These are phyloP conservation scores for Aspergillus phoenicis DNA, from an alignment of 2,329 filamentous ascomycete genomes.

Conservation along the genomic window DNA sequence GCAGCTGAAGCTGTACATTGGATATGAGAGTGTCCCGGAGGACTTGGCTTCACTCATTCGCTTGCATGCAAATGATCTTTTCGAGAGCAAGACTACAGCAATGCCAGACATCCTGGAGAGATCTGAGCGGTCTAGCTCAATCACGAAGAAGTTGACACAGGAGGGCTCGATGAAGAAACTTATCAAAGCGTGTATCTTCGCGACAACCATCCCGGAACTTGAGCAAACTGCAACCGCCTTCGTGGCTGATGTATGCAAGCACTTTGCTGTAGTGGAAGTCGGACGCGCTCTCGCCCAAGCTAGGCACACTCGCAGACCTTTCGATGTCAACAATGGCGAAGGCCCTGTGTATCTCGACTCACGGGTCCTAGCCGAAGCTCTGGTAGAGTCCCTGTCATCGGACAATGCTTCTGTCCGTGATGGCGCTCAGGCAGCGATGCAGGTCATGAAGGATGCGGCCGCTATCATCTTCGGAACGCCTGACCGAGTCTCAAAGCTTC, in stretches of 20 bases:
- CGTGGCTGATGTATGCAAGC: conserved; percentile 77
- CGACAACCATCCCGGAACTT: conserved; percentile 79
- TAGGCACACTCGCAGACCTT: conserved; percentile 75
- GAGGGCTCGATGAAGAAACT: conserved; percentile 81
- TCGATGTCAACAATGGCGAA: conserved; percentile 83
- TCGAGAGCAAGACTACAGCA: conserved; percentile 71
- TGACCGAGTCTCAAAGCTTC: conserved; percentile 70
- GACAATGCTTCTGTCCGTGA: conserved; percentile 80
- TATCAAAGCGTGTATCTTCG: conserved; percentile 84
- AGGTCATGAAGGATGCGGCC: conserved; percentile 75
- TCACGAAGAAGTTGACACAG: conserved; percentile 82
- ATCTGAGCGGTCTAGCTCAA: conserved; percentile 78
- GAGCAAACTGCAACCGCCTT: conserved; percentile 74
- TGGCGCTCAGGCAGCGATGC: conserved; percentile 76
- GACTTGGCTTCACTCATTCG: conserved; percentile 83
- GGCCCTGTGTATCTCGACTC: conserved; percentile 85
- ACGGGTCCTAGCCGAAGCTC: conserved; percentile 82
- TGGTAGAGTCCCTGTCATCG: conserved; percentile 86
- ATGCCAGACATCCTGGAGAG: conserved; percentile 68
- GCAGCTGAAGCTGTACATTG: conserved; percentile 88
- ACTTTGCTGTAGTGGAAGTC: conserved; percentile 88
- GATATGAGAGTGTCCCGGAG: conserved; percentile 83
- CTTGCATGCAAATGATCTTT: conserved; percentile 83
- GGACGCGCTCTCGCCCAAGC: conserved; percentile 79
- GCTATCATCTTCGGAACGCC: conserved; percentile 76